Percentiles rank a stretch among this genome's conserved stretches.
These are phyloP conservation scores for Suillus sp. DNA, from an alignment of 768 basidiomycete genomes.

Conservation along the genomic window DNA sequence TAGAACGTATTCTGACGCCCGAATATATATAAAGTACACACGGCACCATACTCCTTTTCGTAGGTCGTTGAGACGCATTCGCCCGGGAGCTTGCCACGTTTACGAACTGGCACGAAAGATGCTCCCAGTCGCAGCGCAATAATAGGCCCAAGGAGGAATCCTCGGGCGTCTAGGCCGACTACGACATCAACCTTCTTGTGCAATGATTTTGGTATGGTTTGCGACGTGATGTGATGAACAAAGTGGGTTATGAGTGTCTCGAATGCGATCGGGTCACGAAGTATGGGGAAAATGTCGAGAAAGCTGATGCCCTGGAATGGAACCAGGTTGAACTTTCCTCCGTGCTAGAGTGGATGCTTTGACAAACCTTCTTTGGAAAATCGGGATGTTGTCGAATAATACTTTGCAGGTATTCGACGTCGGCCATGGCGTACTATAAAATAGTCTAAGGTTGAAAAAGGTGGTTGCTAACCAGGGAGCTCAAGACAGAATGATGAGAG, in stretches of 20 bases:
- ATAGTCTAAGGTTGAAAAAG: background rate
- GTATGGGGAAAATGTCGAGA: constrained; percentile 92
- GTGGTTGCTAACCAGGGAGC: background rate
- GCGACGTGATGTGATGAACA: constrained; percentile 79
- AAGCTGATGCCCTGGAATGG: constrained; percentile 79
- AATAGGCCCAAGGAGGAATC: constrained; percentile 92
- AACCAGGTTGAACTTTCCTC: background rate
- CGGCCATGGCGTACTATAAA: constrained; percentile 53
- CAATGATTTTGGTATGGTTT: constrained; percentile 63
- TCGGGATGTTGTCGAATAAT: constrained; percentile 65
- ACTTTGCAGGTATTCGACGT: constrained; percentile 69
- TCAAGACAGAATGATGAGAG: background rate
- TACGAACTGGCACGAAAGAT: constrained; percentile 94
- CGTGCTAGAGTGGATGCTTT: background rate
- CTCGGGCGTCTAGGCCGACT: constrained; percentile 94
- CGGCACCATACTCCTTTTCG: constrained; percentile 92
- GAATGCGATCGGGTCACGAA: constrained; percentile 82
- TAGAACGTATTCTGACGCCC: constrained; percentile 4
- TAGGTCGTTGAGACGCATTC: constrained; percentile 72
- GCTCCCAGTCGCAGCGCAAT: constrained; percentile 90
- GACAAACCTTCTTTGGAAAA: constrained; percentile 86
- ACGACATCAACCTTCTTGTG: constrained; percentile 83
- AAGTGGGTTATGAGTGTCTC: constrained; percentile 92
- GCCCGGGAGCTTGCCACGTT: constrained; percentile 94
- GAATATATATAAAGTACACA: constrained; percentile 37